Base-by-base conservation (phyloP, 805 yeast genomes). In the Lipomyces starkeyi region DNA sequence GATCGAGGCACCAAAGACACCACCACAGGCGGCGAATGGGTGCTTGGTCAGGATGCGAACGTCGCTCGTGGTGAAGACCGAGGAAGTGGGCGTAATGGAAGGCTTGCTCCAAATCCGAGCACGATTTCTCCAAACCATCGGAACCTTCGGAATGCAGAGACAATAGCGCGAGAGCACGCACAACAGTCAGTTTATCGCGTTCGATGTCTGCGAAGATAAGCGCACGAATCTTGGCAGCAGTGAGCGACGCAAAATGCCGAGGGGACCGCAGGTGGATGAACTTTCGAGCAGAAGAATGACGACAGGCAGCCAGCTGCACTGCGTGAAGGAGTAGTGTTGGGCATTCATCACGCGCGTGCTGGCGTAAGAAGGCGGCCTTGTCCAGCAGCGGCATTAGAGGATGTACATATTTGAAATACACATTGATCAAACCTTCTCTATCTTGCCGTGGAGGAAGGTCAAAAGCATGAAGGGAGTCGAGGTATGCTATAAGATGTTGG, bases 281-380 rank as follows among this genome's bases (percentile, higher is more conserved):
- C 43, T 68, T 69, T 14, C 69, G 71, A 7, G 83, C 81, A 14
- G 75, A 73, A 0, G 79, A 79, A 64, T 83, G 83, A 22, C 83
- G 74, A 9, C 83, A 79, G 0, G 84, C 81, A 13, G 77, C 78
- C 25, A 83, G 73, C n/a, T 83, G 75, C 49, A 83, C 80, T 0
- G 85, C 83, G 64, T 83, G 83, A 22, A 80, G 67, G 37, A 83
- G 75, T 22, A 82, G 71, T 8, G 82, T 81, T 1, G 75, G 85
- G 74, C 77, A 82, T 73, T 75, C 78, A 68, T 75, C 80, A 63
- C 69, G 76, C 64, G 68, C 75, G 73, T 76, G 82, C 66, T 71
- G 76, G 65, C 73, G 79, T 77, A 79, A 74, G 71, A 83, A 81
- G 57, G 79, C 79, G 27, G 74, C 75, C 73, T 80, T 82, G 69